Evolutionary conservation across 768 basidiomycete species (phyloP).

Genomic region (Psilocybe tampanensis): DNA sequence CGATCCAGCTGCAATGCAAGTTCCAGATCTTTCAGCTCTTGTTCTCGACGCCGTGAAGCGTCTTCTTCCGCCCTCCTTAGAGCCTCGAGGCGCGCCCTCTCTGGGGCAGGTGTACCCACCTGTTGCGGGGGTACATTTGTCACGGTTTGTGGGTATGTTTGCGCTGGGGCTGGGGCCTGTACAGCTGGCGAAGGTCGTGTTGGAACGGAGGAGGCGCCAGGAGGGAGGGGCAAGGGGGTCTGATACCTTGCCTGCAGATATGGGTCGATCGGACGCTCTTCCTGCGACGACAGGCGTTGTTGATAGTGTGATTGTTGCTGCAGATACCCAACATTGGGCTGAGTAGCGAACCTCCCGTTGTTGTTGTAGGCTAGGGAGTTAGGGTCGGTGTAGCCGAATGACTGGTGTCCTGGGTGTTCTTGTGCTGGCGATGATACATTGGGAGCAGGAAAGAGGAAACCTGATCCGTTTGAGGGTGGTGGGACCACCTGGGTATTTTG

Average conservation of each 20-base stretch:
- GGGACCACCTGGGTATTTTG: conserved; percentile 5
- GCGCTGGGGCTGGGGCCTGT: not conserved
- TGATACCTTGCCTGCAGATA: conserved; percentile 50
- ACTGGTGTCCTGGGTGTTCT: conserved; percentile 3
- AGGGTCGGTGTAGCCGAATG: conserved; percentile 2
- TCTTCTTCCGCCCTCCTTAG: conserved; percentile 41
- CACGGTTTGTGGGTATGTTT: conserved; percentile 8
- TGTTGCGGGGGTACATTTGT: conserved; percentile 14
- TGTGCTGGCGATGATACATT: conserved; percentile 16
- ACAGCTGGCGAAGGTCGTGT: too few relatives aligned
- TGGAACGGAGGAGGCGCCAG: conserved; percentile 22
- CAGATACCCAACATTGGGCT: not conserved
- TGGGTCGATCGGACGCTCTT: conserved; percentile 5
- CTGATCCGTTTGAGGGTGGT: conserved; percentile 8
- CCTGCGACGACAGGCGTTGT: conserved; percentile 2
- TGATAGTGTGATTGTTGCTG: conserved; percentile 1
- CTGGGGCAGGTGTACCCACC: conserved; percentile 21
- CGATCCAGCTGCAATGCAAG: conserved; percentile 56
- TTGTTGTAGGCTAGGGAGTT: not conserved
- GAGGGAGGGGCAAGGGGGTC: conserved; percentile 56
- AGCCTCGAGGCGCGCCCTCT: conserved; percentile 33
- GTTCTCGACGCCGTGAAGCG: conserved; percentile 35
- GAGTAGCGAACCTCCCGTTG: not conserved
- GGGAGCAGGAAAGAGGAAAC: conserved; percentile 37
- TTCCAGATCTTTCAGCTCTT: conserved; percentile 48